Conservation (phyloP, 139 green algal genomes). For the Coelastrella sp. region DNA sequence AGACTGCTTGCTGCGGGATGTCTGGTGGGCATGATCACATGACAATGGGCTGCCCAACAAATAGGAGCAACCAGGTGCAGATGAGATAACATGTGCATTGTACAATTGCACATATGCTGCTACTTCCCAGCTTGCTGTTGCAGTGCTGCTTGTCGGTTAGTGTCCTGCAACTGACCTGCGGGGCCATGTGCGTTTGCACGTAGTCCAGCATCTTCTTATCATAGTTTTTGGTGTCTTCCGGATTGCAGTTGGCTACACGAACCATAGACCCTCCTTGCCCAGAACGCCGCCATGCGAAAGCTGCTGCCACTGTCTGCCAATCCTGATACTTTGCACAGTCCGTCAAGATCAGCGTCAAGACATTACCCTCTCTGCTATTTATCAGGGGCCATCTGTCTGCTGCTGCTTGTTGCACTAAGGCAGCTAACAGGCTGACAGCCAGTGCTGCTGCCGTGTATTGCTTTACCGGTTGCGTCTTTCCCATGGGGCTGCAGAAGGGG, state of each 20-base stretch:
- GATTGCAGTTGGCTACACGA: conserved; percentile 56
- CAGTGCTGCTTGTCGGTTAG: too few relatives aligned
- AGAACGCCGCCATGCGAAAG: conserved; percentile 66
- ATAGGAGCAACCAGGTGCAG: too few relatives aligned
- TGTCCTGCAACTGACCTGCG: conserved; percentile 8
- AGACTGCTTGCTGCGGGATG: too few relatives aligned
- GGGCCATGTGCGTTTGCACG: conserved; percentile 48
- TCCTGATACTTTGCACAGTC: conserved; percentile 56
- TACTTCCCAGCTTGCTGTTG: too few relatives aligned
- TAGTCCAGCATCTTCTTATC: conserved; percentile 47
- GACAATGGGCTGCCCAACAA: too few relatives aligned
- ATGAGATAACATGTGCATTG: not conserved
- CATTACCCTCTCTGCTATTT: conserved; percentile 31
- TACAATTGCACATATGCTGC: too few relatives aligned
- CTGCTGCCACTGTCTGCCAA: conserved; percentile 67
- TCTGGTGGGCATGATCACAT: too few relatives aligned
- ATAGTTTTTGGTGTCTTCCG: conserved; percentile 45
- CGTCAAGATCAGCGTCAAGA: conserved; percentile 42
- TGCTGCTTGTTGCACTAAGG: conserved; percentile 6
- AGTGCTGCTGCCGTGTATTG: not conserved
- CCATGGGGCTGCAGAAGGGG: not conserved
- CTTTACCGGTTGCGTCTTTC: not conserved
- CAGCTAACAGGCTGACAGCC: not conserved
- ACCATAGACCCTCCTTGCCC: conserved; percentile 78
- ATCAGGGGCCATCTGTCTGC: conserved; percentile 13